Evolutionary conservation across 1,139 yeast genomes (phyloP).

Genomic region (Sugiyamaella castrensis): DNA sequence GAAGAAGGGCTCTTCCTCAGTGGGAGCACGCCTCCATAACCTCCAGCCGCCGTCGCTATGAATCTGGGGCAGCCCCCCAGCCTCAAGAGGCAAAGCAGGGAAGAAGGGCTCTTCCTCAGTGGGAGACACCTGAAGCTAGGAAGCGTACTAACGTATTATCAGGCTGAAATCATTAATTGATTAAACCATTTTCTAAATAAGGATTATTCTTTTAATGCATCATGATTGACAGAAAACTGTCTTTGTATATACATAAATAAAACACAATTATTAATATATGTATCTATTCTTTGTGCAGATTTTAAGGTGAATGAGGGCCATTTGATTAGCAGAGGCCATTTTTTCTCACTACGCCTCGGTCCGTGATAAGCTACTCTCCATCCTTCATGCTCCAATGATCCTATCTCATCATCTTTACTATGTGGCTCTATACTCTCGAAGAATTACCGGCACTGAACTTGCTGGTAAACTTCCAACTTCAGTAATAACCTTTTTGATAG

Average conservation of each 20-base stretch:
- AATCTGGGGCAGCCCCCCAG: constrained; percentile 5
- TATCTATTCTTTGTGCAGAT: background rate
- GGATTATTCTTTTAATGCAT: too few species aligned
- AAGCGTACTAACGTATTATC: background rate
- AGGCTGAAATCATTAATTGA: constrained; percentile 10
- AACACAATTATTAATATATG: constrained; percentile 3
- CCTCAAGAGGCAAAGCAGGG: constrained; percentile 7
- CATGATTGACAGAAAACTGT: background rate
- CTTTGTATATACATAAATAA: constrained; percentile 9
- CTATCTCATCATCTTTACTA: too few species aligned
- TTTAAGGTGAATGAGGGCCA: too few species aligned
- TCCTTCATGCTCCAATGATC: too few species aligned
- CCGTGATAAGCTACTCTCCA: background rate
- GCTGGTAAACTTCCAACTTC: constrained; percentile 97
- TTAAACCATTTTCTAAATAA: background rate
- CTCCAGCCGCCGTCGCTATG: too few species aligned
- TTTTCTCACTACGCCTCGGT: too few species aligned
- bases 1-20: background rate
- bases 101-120: too few species aligned
- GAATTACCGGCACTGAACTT: constrained; percentile 92
- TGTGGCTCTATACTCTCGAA: constrained; percentile 73
- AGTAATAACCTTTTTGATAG: constrained; percentile 90
- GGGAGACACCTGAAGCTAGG: background rate
- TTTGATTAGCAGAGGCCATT: too few species aligned
- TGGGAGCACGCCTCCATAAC: too few species aligned